Base-by-base conservation (phyloP, 2,329 filamentous ascomycete species). In the Penicillium paneum region DNA sequence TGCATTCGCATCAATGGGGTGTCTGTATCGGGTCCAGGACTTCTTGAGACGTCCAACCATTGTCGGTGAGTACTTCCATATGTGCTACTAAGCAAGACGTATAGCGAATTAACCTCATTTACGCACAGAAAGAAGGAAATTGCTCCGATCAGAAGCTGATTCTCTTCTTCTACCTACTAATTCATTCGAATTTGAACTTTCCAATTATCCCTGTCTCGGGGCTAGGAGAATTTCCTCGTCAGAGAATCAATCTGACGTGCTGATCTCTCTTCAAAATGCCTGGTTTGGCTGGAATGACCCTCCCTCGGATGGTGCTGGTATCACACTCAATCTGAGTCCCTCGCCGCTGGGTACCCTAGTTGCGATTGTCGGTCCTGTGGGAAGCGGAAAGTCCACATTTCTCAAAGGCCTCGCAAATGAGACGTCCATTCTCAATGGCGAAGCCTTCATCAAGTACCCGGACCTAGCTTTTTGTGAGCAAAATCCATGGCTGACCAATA, bases 341-440 rank as follows among this genome's bases (percentile, higher is more conserved):
- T 46, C 44, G 1, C 36, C 42, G 8, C 28, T 65, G 58, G 46
- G 72, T 68, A 59, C 60, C 72, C 55, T 77, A 65, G 53, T 73
- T 72, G 59, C 43, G 3, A 63, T 79, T 26, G 66, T 78, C 46
- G 77, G 77, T 8, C 73, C 76, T n/a, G 73, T 78, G n/a, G 78
- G 75, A 5, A 75, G 74, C 55, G 78, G 78, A 3, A 80, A 80
- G 57, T 79, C 77, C 7, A 78, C 76, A 0, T 64, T 79, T 10
- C 64, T 73, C 10, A 69, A 69, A 49, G 60, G 62, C 5, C 45
- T 75, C 1, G 57, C 73, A 1, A 66, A 68, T 42, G 72, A 74
- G 38, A 63, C 65, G 3, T 48, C 56, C 1, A 17, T 64, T 8
- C 21, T 57, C 3, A 50, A 57, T 15, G 61, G 60, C 2, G 47